phyloP scores from a whole-genome alignment of 2,329 filamentous ascomycete genomes.

The Thelonectria blattea region DNA sequence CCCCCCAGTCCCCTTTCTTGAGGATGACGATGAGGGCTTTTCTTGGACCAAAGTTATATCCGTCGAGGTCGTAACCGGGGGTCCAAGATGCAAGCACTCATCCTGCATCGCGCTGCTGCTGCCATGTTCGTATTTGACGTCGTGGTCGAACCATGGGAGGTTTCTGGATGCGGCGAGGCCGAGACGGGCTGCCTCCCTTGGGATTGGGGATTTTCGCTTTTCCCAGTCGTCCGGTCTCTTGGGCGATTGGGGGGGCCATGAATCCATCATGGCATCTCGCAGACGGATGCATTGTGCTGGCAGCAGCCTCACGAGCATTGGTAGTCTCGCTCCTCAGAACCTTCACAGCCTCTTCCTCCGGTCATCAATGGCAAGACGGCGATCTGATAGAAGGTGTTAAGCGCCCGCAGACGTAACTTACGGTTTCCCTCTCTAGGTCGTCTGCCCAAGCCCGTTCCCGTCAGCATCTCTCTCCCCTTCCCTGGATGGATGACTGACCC shows the following conservation, averaged over 20 bases:
- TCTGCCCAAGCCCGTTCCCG: not conserved
- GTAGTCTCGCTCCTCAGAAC: too few relatives aligned
- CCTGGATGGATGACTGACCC: too few relatives aligned
- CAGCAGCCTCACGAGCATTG: not conserved
- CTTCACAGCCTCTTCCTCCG: constrained; percentile 17
- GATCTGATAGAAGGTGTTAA: not conserved
- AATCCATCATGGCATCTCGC: not conserved
- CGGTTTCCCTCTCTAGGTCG: not conserved
- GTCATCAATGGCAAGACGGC: not conserved
- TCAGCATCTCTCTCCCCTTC: not conserved
- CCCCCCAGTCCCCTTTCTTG: constrained; percentile 1
- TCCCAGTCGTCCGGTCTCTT: not conserved
- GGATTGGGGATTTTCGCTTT: not conserved
- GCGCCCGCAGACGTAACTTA: not conserved
- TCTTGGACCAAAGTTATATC: constrained; percentile 2
- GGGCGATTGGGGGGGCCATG: not conserved
- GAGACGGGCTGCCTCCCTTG: not conserved
- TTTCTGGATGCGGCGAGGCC: not conserved
- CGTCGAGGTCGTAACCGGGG: not conserved
- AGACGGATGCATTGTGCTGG: too few relatives aligned
- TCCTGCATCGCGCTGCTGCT: constrained; percentile 10
- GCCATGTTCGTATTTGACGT: constrained; percentile 13
- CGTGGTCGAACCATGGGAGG: constrained; percentile 7
- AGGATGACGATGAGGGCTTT: not conserved
- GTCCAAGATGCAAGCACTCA: constrained; percentile 18